A percentile compares a stretch with the other conserved stretches of the same genome.
These are phyloP conservation scores for Colletotrichum chrysophilum DNA, from an alignment of 2,329 filamentous ascomycete genomes.

Conservation along the genomic window DNA sequence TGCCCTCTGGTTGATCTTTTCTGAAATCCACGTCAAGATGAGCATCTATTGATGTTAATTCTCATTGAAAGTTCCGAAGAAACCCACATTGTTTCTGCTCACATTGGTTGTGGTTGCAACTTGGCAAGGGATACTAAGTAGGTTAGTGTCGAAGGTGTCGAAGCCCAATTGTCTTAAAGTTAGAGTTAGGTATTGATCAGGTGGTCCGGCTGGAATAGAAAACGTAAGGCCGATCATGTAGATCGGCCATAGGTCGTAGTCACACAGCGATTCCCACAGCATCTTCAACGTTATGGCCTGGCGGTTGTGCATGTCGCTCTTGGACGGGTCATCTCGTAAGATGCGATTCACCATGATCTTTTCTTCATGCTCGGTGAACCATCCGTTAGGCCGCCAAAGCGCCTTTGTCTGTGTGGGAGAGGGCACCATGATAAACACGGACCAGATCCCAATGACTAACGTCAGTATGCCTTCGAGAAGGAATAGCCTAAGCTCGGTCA, in stretches of 20 bases:
- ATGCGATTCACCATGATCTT: conserved; percentile 62
- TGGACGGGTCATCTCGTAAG: conserved; percentile 58
- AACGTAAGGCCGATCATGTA: conserved; percentile 55
- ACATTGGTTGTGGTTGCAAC: neutral
- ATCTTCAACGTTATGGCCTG: conserved; percentile 50
- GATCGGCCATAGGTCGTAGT: conserved; percentile 61
- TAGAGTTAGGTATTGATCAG: conserved; percentile 27
- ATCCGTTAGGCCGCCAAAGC: conserved; percentile 55
- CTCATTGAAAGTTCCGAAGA: neutral
- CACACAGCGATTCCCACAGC: conserved; percentile 51
- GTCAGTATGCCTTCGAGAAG: conserved; percentile 16
- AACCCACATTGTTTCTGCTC: neutral
- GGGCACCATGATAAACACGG: conserved; percentile 32
- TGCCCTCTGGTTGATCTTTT: conserved; percentile 31
- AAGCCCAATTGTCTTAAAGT: conserved; percentile 26
- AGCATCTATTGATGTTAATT: neutral
- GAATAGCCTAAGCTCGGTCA: neutral
- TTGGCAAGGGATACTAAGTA: conserved; percentile 9
- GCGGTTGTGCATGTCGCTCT: conserved; percentile 60
- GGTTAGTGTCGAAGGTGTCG: conserved; percentile 54
- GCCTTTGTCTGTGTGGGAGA: conserved; percentile 43
- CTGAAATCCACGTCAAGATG: conserved; percentile 33
- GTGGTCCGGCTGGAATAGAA: conserved; percentile 25
- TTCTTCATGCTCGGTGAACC: conserved; percentile 62
- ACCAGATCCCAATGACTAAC: conserved; percentile 27